These are phyloP conservation scores for Cyberlindnera galapagoensis DNA, from an alignment of 805 yeast genomes.

Conservation along the genomic window DNA sequence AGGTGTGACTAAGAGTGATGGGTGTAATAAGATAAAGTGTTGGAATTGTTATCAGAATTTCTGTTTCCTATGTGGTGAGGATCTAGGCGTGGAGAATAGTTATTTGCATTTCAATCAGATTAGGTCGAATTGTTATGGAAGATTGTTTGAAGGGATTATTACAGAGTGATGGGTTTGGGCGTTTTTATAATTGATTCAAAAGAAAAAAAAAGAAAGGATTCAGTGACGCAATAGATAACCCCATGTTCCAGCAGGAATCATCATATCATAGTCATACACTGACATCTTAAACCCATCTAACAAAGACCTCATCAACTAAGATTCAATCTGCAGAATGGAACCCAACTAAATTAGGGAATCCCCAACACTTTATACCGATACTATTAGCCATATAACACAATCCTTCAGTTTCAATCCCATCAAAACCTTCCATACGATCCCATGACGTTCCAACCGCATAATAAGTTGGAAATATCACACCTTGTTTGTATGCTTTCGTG, in stretches of 20 bases:
- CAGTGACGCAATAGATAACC: too few species aligned
- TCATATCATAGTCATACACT: too few species aligned
- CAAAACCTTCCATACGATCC: constrained; percentile 43
- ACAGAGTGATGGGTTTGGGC: too few species aligned
- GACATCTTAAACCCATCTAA: too few species aligned
- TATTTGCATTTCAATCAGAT: constrained; percentile 46
- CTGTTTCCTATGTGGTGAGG: constrained; percentile 48
- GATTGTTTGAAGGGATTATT: constrained; percentile 45
- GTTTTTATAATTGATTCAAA: too few species aligned
- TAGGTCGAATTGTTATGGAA: constrained; percentile 38
- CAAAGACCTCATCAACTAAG: too few species aligned
- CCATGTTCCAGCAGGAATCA: too few species aligned
- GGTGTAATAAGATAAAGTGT: constrained; percentile 62
- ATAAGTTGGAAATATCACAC: constrained; percentile 39
- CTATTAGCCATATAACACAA: constrained; percentile 40
- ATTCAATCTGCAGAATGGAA: too few species aligned
- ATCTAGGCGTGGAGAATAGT: constrained; percentile 33
- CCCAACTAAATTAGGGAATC: constrained; percentile 35
- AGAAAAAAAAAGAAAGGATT: too few species aligned
- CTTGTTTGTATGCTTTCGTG: constrained; percentile 38
- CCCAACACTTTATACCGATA: constrained; percentile 43
- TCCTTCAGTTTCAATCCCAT: constrained; percentile 51
- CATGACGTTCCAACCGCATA: constrained; percentile 39
- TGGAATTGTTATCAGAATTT: constrained; percentile 39
- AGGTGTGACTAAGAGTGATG: constrained; percentile 49